A percentile compares a stretch with the other conserved stretches of the same genome.
Conservation (phyloP, 2,329 filamentous ascomycete genomes). For the Phialophora verrucosa region DNA sequence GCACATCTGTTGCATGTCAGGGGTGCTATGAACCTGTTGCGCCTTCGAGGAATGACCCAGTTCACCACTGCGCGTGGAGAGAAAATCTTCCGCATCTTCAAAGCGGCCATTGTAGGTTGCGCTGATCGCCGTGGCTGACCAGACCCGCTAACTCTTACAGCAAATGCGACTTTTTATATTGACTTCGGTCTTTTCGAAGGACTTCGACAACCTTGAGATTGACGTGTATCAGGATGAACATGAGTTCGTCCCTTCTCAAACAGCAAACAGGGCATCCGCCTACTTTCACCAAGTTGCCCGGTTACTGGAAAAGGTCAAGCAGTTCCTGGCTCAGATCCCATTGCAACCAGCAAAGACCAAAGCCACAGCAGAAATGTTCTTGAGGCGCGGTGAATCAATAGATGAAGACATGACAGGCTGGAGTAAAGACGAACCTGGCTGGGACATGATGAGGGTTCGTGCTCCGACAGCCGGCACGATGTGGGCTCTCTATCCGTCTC, state of each 20-base stretch:
- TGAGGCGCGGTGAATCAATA: slow-evolving; percentile 32
- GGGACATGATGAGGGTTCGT: slow-evolving; percentile 36
- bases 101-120: slow-evolving; percentile 36
- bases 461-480: slow-evolving; percentile 30
- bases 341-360: neutral
- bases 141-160: slow-evolving; percentile 17
- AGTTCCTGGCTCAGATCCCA: slow-evolving; percentile 18
- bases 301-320: slow-evolving; percentile 34
- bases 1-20: slow-evolving; percentile 37
- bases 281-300: slow-evolving; percentile 35
- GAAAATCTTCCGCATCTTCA: slow-evolving; percentile 38
- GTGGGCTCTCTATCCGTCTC: slow-evolving; percentile 38
- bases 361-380: slow-evolving; percentile 6
- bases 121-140: neutral
- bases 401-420: slow-evolving; percentile 34
- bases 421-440: slow-evolving; percentile 37
- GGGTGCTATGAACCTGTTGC: slow-evolving; percentile 37
- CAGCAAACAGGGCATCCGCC: slow-evolving; percentile 34
- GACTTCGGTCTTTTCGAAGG: slow-evolving; percentile 34
- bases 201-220: slow-evolving; percentile 37
- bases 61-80: slow-evolving; percentile 34
- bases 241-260: slow-evolving; percentile 37
- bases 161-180: slow-evolving; percentile 39
- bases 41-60: slow-evolving; percentile 34
- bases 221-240: slow-evolving; percentile 38